Evolutionary conservation across 202 grass and related monocot species (phyloP).

Genomic region (Musa balbisiana): DNA sequence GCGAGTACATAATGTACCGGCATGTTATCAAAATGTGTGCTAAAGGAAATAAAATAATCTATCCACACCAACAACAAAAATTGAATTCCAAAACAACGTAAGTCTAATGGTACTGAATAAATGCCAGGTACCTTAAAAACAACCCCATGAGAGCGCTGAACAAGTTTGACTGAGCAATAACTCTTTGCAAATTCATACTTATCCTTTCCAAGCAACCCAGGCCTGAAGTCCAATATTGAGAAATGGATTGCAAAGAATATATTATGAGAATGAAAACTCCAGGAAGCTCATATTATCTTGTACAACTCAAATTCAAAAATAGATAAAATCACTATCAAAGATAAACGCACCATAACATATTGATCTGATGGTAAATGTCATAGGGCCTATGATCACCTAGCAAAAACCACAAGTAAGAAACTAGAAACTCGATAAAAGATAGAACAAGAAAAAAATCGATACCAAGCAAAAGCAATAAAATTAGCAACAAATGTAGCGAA

Average conservation of each 20-base stretch:
- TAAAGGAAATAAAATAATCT: no score
- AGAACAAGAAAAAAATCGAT: conserved; percentile 12
- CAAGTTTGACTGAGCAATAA: conserved; percentile 58
- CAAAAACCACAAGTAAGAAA: conserved; percentile 35
- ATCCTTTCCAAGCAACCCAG: conserved; percentile 66
- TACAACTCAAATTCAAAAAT: background rate
- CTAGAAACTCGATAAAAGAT: background rate
- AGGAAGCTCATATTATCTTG: background rate
- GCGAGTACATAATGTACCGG: no score
- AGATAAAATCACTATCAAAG: background rate
- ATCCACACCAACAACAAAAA: background rate
- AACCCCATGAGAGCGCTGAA: conserved; percentile 42
- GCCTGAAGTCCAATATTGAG: conserved; percentile 40
- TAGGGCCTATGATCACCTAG: conserved; percentile 87
- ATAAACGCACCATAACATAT: conserved; percentile 64
- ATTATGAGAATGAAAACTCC: conserved; percentile 2
- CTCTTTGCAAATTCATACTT: conserved; percentile 91
- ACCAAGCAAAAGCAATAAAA: background rate
- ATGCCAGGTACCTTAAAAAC: conserved; percentile 45
- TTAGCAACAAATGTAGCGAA: background rate
- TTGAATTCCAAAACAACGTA: background rate
- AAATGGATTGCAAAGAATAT: conserved; percentile 11
- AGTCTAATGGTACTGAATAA: background rate
- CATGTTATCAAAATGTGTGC: no score
- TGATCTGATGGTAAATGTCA: conserved; percentile 97